Evolutionary conservation across 1,139 yeast genomes (phyloP).

Genomic region (Yamadazyma jaroonii): DNA sequence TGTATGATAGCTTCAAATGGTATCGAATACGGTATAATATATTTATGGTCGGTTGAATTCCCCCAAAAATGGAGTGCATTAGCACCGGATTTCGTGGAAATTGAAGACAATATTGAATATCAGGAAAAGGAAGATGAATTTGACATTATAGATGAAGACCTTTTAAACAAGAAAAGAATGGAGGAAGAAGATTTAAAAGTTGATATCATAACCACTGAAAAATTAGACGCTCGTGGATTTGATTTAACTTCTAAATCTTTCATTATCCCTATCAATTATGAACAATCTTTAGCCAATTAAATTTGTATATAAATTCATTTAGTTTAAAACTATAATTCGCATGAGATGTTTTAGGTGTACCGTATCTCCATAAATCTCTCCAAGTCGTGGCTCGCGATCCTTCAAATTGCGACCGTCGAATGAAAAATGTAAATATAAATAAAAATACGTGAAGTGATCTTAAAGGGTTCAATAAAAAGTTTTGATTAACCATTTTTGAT

Average conservation of each 20-base stretch:
- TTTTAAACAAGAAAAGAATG: constrained; percentile 53
- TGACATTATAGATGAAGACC: constrained; percentile 71
- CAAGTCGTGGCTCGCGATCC: constrained; percentile 3
- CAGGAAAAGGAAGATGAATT: constrained; percentile 91
- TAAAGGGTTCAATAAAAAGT: constrained; percentile 1
- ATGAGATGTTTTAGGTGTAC: neutral
- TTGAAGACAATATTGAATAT: constrained; percentile 88
- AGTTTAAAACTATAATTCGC: no score
- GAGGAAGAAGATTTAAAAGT: constrained; percentile 70
- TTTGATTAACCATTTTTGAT: no score
- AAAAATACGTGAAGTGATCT: constrained; percentile 7
- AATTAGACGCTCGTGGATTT: constrained; percentile 68
- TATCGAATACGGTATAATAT: constrained; percentile 77
- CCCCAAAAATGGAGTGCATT: constrained; percentile 97
- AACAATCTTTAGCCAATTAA: constrained; percentile 8
- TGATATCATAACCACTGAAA: constrained; percentile 65
- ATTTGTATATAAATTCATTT: no score
- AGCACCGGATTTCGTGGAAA: constrained; percentile 95
- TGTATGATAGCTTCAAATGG: constrained; percentile 88
- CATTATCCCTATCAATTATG: constrained; percentile 44
- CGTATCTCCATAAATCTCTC: neutral
- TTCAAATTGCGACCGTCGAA: constrained; percentile 10
- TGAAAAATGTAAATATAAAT: constrained; percentile 14
- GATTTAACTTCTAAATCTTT: constrained; percentile 39
- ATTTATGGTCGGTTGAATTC: constrained; percentile 77